phyloP scores from a whole-genome alignment of 2,329 filamentous ascomycete genomes.

The Fusarium camptoceras region DNA sequence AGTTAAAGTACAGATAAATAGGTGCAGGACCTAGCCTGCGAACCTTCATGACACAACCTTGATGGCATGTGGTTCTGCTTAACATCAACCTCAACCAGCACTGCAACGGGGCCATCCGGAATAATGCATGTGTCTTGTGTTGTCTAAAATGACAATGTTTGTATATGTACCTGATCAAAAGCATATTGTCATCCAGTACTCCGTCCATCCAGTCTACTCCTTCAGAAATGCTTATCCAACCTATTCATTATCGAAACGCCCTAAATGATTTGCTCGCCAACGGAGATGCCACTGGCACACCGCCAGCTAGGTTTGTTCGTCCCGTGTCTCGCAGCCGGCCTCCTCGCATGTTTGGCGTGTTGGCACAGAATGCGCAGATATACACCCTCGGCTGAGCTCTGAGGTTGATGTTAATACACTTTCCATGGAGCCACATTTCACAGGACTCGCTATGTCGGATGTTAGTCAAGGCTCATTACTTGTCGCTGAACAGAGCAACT shows the following conservation, averaged over 20 bases:
- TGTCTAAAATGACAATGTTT: constrained; percentile 15
- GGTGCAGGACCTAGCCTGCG: too few species aligned
- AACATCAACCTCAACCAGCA: neutral
- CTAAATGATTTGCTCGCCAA: constrained; percentile 58
- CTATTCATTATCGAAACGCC: constrained; percentile 54
- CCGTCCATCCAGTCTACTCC: constrained; percentile 36
- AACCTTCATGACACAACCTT: neutral
- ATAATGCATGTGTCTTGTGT: constrained; percentile 3
- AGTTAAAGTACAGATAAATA: neutral
- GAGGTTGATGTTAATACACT: constrained; percentile 69
- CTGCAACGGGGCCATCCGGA: neutral
- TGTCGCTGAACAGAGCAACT: constrained; percentile 40
- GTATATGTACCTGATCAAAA: constrained; percentile 34
- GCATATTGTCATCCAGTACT: constrained; percentile 29
- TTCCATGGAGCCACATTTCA: constrained; percentile 73
- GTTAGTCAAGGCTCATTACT: constrained; percentile 35
- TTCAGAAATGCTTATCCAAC: constrained; percentile 36
- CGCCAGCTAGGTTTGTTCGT: constrained; percentile 45
- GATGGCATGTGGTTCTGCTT: neutral
- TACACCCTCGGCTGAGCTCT: constrained; percentile 70
- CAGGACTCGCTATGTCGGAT: constrained; percentile 67
- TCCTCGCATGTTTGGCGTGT: constrained; percentile 66
- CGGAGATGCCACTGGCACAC: constrained; percentile 51
- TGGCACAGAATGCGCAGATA: constrained; percentile 72
- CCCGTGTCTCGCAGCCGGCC: constrained; percentile 60